Percentiles rank a stretch among this genome's conserved stretches.
phyloP scores from a whole-genome alignment of 2,329 filamentous ascomycete species.

The Aureobasidium pullulans region DNA sequence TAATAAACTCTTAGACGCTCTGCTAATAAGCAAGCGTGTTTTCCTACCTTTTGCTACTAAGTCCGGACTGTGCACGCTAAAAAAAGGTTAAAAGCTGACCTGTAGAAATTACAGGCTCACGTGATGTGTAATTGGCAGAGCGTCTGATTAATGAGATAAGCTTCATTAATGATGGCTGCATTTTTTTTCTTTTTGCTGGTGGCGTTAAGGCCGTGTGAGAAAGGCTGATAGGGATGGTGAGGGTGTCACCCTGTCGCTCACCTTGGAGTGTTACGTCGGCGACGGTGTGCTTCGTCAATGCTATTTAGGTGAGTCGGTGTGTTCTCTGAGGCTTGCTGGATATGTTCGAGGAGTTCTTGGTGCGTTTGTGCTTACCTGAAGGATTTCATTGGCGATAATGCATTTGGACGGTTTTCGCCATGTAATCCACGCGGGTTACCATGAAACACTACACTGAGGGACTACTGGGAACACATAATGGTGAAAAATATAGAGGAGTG shows the following conservation, averaged over 20 bases:
- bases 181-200: neutral
- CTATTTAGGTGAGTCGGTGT: too few species aligned
- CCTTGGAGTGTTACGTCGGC: too few species aligned
- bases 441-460: too few species aligned
- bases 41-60: neutral
- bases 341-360: too few species aligned
- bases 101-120: neutral
- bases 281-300: neutral
- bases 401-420: too few species aligned
- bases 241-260: neutral
- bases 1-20: neutral
- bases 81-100: neutral
- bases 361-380: too few species aligned
- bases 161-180: neutral
- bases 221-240: neutral
- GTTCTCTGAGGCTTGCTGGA: too few species aligned
- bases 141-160: neutral
- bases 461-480: too few species aligned
- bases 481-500: too few species aligned
- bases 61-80: neutral
- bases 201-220: neutral
- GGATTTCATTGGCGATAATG: fast-evolving
- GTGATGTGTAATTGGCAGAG: neutral
- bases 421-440: too few species aligned
- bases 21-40: neutral